Conservation (phyloP, 148 eudicot genomes). For the Hydrangea macrophylla region DNA sequence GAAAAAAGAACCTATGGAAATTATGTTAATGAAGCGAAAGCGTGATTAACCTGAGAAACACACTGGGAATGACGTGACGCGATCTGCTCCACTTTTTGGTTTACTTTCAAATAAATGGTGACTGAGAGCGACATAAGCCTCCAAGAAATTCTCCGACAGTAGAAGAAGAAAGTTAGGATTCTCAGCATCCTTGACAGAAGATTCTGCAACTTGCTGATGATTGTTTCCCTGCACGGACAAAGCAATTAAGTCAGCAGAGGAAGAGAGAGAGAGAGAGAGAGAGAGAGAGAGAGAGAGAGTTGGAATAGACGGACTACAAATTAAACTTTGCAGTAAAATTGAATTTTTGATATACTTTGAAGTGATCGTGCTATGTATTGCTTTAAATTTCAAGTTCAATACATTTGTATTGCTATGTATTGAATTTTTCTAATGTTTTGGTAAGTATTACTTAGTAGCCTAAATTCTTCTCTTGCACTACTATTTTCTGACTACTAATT, state of each 20-base stretch:
- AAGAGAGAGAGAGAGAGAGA: neutral
- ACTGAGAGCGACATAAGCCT: neutral
- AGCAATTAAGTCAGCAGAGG: neutral
- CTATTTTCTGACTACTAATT: neutral
- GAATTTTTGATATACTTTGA: too few relatives aligned
- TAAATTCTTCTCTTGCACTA: neutral
- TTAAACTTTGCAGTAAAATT: neutral
- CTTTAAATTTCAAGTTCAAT: neutral
- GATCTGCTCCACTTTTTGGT: neutral
- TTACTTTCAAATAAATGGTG: neutral
- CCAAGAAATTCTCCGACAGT: neutral
- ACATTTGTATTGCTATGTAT: neutral
- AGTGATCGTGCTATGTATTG: too few relatives aligned
- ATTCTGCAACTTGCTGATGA: neutral
- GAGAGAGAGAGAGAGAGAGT: too few relatives aligned
- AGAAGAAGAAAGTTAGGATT: neutral
- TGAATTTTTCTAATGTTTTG: too few relatives aligned
- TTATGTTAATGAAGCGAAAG: neutral
- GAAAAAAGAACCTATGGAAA: neutral
- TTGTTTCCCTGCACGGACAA: neutral
- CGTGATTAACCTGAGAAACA: neutral
- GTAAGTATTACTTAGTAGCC: too few relatives aligned
- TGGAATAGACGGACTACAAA: neutral
- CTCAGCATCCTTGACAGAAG: neutral
- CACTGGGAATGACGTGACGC: neutral